Evolutionary conservation across 495 filamentous ascomycete species (phyloP), one percentile per base, ranked within the genome.

Genomic region (Penicillium mononematosum): DNA sequence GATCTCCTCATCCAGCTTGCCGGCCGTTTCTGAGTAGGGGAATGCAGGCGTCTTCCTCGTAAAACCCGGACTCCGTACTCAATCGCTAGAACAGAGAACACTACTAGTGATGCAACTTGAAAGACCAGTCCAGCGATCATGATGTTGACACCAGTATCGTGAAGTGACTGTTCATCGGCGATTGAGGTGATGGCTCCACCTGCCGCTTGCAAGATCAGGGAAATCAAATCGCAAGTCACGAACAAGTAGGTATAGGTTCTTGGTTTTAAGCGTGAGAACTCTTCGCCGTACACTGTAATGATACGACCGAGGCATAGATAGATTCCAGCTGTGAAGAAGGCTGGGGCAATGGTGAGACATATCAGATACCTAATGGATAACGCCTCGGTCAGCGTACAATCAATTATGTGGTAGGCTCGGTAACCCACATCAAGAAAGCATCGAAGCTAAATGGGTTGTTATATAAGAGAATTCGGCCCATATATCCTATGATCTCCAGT

Each of bases 231-330:
- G 62, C 70, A 80, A 32, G 73, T 62, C 54, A 82, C 71, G 70
- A 85, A 86, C 46, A 81, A 54, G 47, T 78, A 66, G 11, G 79
- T 78, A 58, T 84, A 81, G 19, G 71, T 77, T 20, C 76, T 68
- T 4, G 83, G 80, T 24, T 63, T 62, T 53, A 85, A 66, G 39
- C 76, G 71, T 5, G 81, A 82, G 58, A 78, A 64, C 6, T 69
- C 55, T 24, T 71, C 63, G 34, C 81, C 78, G 56, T 80, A 78
- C 24, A 78, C 64, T 6, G 69, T 70, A 53, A 85, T 71, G 53
- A 84, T 79, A 20, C 80, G 75, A 8, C 75, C 73, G 2, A 86
- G 75, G 67, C 75, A 81, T 27, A 85, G 68, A 62, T 86, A 86
- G 58, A 86, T 77, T 17, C 71, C 74, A 12, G 81, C 83, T 32